Percentiles rank a stretch among this genome's conserved stretches.
Conservation (phyloP, 1,139 yeast genomes). For the Barnettozyma hawaiiensis region DNA sequence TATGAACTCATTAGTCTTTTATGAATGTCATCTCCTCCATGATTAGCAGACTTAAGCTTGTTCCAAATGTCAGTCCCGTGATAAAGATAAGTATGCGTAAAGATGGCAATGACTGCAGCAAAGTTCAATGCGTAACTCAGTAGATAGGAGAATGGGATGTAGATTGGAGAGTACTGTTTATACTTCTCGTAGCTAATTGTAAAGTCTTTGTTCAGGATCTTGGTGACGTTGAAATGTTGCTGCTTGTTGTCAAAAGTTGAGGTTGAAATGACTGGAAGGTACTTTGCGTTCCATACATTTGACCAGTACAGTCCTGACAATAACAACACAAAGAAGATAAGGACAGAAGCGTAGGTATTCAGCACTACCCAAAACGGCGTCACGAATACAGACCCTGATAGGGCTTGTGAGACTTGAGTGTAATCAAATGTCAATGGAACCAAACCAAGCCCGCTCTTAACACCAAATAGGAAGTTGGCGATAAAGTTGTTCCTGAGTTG, state of each 20-base stretch:
- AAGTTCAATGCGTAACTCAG: conserved; percentile 38
- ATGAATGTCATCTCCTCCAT: conserved; percentile 38
- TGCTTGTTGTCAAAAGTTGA: conserved; percentile 35
- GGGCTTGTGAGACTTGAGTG: conserved; percentile 38
- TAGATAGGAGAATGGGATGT: conserved; percentile 36
- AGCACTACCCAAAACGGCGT: conserved; percentile 48
- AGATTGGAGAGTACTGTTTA: conserved; percentile 33
- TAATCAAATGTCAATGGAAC: conserved; percentile 47
- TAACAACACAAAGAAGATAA: conserved; percentile 30
- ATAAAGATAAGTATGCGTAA: conserved; percentile 35
- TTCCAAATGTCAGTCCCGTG: conserved; percentile 36
- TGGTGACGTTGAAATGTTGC: conserved; percentile 31
- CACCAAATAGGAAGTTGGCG: conserved; percentile 48
- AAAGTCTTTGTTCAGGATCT: conserved; percentile 33
- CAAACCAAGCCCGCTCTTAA: conserved; percentile 46
- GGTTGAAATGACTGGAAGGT: conserved; percentile 36
- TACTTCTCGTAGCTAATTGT: conserved; percentile 29
- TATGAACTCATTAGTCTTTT: conserved; percentile 33
- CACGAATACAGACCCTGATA: conserved; percentile 40
- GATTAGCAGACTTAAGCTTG: conserved; percentile 28
- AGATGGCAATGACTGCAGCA: conserved; percentile 38
- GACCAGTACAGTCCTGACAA: conserved; percentile 34
- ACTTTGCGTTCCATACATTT: conserved; percentile 37
- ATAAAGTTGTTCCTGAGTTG: conserved; percentile 33
- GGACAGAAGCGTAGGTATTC: conserved; percentile 30